Base-by-base conservation (phyloP, 768 basidiomycete genomes). In the Suillus cothurnatus region DNA sequence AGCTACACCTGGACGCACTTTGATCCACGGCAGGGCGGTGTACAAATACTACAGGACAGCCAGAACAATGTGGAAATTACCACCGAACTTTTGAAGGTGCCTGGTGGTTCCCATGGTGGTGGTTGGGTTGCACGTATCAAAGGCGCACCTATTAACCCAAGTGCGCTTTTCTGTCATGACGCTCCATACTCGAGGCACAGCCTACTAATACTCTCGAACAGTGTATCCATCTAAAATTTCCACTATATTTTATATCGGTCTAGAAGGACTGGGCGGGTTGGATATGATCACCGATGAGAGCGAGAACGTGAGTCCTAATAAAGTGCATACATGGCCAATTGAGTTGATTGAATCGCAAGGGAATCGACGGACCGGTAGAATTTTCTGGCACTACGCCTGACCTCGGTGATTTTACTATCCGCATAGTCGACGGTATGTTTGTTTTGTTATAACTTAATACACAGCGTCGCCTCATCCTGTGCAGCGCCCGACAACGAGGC, bases 111-210 rank as follows among this genome's bases (percentile, higher is more conserved):
- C 15, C 84, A 93, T 72, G 93, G 93, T 19, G 94, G 95, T 21
- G 93, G 91, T 75, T 95, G 94, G 94, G 93, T 90, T 69, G 90
- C 87, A 14, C 87, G 95, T 63, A 84, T 96, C 68, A 91, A 88
- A 72, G 93, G 94, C 26, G 83, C 87, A 74, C 93, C 94, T 19
- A 79, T 97, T n/a, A 80, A 88, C 65, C 72, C 79, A 67, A 80
- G 94, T 93, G 64, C 23, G 62, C 58, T 39, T 53, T 53, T 57
- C 43, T 31, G 7, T 43, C 53, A 4, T 39, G 49, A 19, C 31
- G 9, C 47, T 32, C 32, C 41, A 21, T 58, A 28, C 28, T 26
- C 15, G 36, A n/a, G 36, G 36, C 26, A 64, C 63, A 85, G 81
- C 73, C 14, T 47, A 53, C 11, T 45, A 53, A 53, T 72, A 56